Percentiles rank a stretch among this genome's conserved stretches.
Evolutionary conservation across 352 stramenopile genomes (phyloP).

Genomic region (Phytopythium oedochilum): DNA sequence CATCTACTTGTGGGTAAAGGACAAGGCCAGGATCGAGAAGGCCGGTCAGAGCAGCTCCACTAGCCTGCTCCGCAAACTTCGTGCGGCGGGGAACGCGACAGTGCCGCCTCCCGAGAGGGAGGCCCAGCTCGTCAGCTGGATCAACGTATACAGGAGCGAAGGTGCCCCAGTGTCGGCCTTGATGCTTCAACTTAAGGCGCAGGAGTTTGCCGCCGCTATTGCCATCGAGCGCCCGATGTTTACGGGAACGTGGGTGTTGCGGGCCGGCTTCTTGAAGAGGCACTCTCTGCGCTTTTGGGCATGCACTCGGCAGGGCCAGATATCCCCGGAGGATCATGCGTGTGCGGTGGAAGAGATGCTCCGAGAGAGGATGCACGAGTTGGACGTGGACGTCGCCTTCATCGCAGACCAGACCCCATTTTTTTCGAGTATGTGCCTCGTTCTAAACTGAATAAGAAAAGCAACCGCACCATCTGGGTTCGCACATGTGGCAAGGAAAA

Average conservation of each 20-base stretch:
- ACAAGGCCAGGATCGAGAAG: not conserved
- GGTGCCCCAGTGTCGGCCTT: not conserved
- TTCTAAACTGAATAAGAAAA: slow-evolving; percentile 7
- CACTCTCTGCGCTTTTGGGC: not conserved
- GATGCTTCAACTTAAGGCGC: not conserved
- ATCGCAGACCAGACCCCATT: not conserved
- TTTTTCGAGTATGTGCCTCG: slow-evolving; percentile 22
- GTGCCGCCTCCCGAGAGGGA: not conserved
- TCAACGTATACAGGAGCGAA: not conserved
- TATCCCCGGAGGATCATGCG: not conserved
- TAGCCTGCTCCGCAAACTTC: not conserved
- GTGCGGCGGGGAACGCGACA: not conserved
- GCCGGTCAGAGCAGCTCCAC: not conserved
- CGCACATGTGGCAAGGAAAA: slow-evolving; percentile 13
- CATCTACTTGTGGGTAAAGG: not conserved
- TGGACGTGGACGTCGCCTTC: not conserved
- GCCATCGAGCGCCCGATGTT: not conserved
- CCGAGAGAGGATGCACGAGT: not conserved
- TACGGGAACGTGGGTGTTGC: not conserved
- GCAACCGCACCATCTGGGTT: slow-evolving; percentile 21
- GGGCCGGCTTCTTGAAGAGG: not conserved
- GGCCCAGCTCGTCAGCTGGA: not conserved
- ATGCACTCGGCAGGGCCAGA: not conserved
- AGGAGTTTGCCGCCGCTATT: not conserved
- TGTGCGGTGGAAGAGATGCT: not conserved